Evolutionary conservation across 139 green algal genomes (phyloP).

Genomic region (Chlamydomonas sp.): DNA sequence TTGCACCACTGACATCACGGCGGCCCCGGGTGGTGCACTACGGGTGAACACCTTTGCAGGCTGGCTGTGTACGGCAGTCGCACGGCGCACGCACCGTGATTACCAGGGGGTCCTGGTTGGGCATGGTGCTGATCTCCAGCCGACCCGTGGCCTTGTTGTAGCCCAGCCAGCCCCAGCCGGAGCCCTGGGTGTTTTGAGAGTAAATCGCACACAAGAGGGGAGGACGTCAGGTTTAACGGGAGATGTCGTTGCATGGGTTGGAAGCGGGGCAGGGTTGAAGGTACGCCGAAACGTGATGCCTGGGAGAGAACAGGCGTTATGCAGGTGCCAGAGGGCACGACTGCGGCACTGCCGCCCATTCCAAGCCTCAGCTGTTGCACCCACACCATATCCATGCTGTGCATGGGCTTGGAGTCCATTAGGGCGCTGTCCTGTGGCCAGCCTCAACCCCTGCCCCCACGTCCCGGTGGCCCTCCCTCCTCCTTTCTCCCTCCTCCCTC

Average conservation of each 20-base stretch:
- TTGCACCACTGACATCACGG: no score
- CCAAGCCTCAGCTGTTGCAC: no score
- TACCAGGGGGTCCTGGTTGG: constrained; percentile 92
- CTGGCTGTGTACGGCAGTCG: no score
- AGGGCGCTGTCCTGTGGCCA: no score
- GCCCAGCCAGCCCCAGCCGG: constrained; percentile 96
- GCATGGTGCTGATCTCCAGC: constrained; percentile 83
- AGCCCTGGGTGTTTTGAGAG: constrained; percentile 71
- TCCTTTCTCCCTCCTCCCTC: not conserved
- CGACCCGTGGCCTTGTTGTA: constrained; percentile 77
- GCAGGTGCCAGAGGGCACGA: no score
- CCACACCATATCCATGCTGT: no score
- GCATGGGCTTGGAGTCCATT: no score
- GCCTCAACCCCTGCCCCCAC: no score
- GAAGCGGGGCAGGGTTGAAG: not conserved
- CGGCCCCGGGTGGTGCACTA: no score
- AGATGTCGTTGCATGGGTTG: not conserved
- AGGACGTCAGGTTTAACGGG: not conserved
- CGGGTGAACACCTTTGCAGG: no score
- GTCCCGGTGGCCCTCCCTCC: not conserved
- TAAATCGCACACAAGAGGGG: not conserved
- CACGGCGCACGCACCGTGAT: constrained; percentile 43
- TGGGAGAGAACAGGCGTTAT: no score
- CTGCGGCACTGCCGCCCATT: no score
- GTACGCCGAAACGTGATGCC: not conserved